Conservation (phyloP, 2,329 filamentous ascomycete species). For the Paecilomyces dactylethromorphus region DNA sequence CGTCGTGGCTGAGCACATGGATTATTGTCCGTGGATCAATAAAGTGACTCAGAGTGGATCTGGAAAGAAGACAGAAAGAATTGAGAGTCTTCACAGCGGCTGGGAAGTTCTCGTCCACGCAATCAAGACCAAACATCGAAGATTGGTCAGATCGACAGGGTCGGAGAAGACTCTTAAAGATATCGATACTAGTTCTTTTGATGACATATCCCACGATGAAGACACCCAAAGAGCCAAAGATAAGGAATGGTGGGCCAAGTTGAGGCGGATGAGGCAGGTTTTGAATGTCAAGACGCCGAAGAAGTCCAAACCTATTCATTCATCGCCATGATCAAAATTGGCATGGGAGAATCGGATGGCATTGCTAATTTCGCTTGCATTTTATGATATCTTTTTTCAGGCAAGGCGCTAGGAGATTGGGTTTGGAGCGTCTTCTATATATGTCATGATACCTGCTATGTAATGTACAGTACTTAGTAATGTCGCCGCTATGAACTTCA, state of each 20-base stretch:
- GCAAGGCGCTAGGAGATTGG: neutral
- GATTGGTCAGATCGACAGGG: slow-evolving; percentile 18
- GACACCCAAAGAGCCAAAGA: slow-evolving; percentile 45
- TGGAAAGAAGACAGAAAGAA: slow-evolving; percentile 22
- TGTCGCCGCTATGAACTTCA: neutral
- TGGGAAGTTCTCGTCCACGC: slow-evolving; percentile 41
- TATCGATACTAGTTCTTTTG: slow-evolving; percentile 13
- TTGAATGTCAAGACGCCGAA: slow-evolving; percentile 60
- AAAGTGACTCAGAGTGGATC: slow-evolving; percentile 51
- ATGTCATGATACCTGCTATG: neutral
- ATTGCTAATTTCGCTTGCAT: neutral
- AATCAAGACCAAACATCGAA: slow-evolving; percentile 34
- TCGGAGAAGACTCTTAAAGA: slow-evolving; percentile 20
- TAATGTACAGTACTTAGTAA: neutral
- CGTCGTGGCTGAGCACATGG: slow-evolving; percentile 65
- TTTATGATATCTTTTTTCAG: neutral
- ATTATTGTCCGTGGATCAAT: slow-evolving; percentile 78
- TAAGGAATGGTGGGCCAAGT: slow-evolving; percentile 24
- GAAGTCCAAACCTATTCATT: slow-evolving; percentile 30
- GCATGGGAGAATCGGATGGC: neutral
- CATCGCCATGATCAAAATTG: neutral
- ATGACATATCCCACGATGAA: slow-evolving; percentile 21
- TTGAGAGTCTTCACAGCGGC: slow-evolving; percentile 31
- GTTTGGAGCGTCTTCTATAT: neutral
- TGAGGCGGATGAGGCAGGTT: slow-evolving; percentile 64